Evolutionary conservation across 129 eudicot genomes (phyloP).

Genomic region (Heracleum sosnowskyi): DNA sequence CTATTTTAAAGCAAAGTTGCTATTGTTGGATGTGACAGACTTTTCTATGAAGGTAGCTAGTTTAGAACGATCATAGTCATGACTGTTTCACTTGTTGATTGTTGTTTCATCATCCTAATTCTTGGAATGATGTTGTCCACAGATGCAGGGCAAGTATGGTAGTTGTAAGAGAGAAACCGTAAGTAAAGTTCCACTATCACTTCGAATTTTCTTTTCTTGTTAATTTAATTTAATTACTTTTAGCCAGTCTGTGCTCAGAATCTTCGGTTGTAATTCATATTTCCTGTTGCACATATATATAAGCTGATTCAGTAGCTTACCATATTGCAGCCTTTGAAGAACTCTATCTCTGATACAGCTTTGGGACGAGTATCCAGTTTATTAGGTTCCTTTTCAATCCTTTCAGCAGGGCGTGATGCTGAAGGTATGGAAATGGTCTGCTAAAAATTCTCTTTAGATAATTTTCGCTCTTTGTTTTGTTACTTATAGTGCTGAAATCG

Average conservation of each 20-base stretch:
- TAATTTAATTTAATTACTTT: background rate
- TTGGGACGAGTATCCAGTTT: conserved; percentile 66
- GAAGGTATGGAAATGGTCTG: conserved; percentile 41
- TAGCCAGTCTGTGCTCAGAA: background rate
- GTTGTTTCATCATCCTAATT: conserved; percentile 16
- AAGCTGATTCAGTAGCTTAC: conserved; percentile 17
- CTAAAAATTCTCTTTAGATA: background rate
- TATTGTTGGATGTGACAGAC: conserved; percentile 62
- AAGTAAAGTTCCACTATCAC: conserved; percentile 20
- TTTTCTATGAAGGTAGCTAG: conserved; percentile 83
- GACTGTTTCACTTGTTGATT: background rate
- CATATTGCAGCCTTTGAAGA: conserved; percentile 37
- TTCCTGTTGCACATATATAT: conserved; percentile 2
- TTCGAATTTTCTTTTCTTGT: background rate
- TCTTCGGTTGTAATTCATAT: background rate
- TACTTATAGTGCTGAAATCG: background rate
- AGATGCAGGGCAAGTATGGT: conserved; percentile 95
- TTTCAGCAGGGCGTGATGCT: conserved; percentile 32
- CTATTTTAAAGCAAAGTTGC: conserved; percentile 70
- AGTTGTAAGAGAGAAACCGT: conserved; percentile 56
- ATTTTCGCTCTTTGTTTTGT: background rate
- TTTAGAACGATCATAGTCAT: background rate
- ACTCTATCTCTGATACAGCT: conserved; percentile 65
- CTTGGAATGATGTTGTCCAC: conserved; percentile 17
- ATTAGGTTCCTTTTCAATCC: conserved; percentile 62